phyloP scores from a whole-genome alignment of 331 rosid genomes.

The Pyracantha coccinea region DNA sequence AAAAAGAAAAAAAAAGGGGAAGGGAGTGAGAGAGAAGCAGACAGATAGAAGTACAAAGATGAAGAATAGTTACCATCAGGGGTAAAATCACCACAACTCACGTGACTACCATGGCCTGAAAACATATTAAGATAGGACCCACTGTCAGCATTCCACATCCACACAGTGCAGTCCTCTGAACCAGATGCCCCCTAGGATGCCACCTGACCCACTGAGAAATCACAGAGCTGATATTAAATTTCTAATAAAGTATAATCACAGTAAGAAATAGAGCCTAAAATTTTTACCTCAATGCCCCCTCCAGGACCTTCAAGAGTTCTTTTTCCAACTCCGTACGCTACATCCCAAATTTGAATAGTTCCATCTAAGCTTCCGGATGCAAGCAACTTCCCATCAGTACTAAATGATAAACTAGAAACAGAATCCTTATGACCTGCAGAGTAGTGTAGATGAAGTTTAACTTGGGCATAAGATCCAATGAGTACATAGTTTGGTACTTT shows the following conservation, averaged over 20 bases:
- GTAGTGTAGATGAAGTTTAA: constrained; percentile 1
- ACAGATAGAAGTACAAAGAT: neutral
- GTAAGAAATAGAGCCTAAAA: neutral
- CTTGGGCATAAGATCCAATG: neutral
- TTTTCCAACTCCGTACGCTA: constrained; percentile 37
- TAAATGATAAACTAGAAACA: constrained; percentile 65
- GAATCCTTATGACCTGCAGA: constrained; percentile 71
- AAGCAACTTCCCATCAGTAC: constrained; percentile 63
- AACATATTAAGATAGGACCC: constrained; percentile 45
- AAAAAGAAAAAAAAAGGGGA: neutral
- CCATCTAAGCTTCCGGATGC: constrained; percentile 89
- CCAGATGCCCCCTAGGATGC: constrained; percentile 88
- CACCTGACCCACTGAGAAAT: constrained; percentile 78
- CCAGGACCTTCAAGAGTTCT: constrained; percentile 63
- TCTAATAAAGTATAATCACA: neutral
- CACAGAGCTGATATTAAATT: constrained; percentile 14
- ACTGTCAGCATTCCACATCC: constrained; percentile 92
- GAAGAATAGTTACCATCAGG: constrained; percentile 71
- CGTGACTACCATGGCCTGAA: constrained; percentile 65
- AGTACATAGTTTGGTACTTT: neutral
- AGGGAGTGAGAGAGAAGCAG: neutral
- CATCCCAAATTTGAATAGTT: constrained; percentile 67
- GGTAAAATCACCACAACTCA: constrained; percentile 88
- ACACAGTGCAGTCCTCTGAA: constrained; percentile 67
- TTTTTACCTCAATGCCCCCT: constrained; percentile 62